These are phyloP conservation scores for Epichloe coenophiala DNA, from an alignment of 2,329 filamentous ascomycete species.

Conservation along the genomic window DNA sequence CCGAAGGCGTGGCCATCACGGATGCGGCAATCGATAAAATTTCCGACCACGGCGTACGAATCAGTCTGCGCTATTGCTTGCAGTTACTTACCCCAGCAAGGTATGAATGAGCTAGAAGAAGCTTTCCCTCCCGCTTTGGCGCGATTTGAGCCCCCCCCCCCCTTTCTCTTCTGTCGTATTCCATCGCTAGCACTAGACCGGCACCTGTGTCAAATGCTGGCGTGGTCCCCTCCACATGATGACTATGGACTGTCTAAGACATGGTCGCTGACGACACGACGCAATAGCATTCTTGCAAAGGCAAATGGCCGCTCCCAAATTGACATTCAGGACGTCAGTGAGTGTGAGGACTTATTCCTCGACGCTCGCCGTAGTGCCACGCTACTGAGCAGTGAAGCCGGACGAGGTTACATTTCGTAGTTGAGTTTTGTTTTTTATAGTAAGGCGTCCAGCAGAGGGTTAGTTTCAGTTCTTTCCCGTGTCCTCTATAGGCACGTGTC, in stretches of 20 bases:
- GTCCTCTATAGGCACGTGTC: background rate
- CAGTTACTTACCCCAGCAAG: constrained; percentile 80
- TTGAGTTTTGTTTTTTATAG: background rate
- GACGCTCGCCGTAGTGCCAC: constrained; percentile 67
- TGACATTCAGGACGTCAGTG: constrained; percentile 61
- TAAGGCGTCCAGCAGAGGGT: background rate
- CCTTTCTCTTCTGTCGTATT: background rate
- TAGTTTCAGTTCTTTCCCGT: background rate
- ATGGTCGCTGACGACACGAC: constrained; percentile 19
- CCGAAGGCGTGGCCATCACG: constrained; percentile 65
- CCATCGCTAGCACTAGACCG: background rate
- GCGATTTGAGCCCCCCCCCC: background rate
- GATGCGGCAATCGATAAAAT: constrained; percentile 80
- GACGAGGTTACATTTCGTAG: constrained; percentile 49
- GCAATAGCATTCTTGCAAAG: constrained; percentile 65
- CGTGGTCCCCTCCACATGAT: background rate
- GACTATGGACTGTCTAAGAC: constrained; percentile 14
- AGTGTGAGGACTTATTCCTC: constrained; percentile 75
- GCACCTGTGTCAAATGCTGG: background rate
- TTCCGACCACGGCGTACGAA: constrained; percentile 71
- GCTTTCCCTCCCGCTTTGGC: background rate
- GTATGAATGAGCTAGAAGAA: constrained; percentile 24
- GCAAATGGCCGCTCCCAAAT: constrained; percentile 68
- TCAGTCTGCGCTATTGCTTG: constrained; percentile 84
- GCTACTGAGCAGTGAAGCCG: constrained; percentile 50